Evolutionary conservation across 345 rosid genomes (phyloP).

Genomic region (Populus euphratica): DNA sequence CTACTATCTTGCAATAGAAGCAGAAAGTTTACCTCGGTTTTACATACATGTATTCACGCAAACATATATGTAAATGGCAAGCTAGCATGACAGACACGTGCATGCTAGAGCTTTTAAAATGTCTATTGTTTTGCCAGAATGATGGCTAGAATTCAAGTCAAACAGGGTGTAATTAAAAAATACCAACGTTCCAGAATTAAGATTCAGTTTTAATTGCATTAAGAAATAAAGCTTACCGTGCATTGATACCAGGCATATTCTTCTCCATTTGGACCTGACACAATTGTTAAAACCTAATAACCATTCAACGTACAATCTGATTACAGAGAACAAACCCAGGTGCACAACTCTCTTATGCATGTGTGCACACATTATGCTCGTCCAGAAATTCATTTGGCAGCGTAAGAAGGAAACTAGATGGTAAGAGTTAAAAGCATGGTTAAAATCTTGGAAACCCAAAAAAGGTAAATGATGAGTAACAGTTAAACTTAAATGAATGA

Average conservation of each 20-base stretch:
- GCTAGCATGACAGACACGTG: background rate
- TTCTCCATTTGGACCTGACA: slow-evolving; percentile 85
- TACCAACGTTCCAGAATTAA: background rate
- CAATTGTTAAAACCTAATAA: slow-evolving; percentile 12
- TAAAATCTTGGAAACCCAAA: background rate
- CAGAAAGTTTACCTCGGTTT: background rate
- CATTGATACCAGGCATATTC: slow-evolving; percentile 98
- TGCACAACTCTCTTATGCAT: background rate
- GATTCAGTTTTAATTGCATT: background rate
- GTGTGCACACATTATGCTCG: background rate
- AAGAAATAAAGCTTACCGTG: slow-evolving; percentile 50
- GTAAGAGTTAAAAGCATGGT: background rate
- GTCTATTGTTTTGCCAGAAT: background rate
- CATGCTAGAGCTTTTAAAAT: background rate
- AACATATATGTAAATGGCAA: background rate
- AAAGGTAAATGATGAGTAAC: background rate
- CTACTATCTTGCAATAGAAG: background rate
- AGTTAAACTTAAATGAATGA: background rate
- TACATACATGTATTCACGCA: background rate
- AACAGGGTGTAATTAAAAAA: background rate
- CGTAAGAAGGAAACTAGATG: background rate
- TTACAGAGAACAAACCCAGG: background rate
- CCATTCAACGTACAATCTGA: background rate
- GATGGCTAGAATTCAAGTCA: background rate
- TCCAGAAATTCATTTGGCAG: too few species aligned